Base-by-base conservation (phyloP, 31 red algal species). In the Endocladia muricata region DNA sequence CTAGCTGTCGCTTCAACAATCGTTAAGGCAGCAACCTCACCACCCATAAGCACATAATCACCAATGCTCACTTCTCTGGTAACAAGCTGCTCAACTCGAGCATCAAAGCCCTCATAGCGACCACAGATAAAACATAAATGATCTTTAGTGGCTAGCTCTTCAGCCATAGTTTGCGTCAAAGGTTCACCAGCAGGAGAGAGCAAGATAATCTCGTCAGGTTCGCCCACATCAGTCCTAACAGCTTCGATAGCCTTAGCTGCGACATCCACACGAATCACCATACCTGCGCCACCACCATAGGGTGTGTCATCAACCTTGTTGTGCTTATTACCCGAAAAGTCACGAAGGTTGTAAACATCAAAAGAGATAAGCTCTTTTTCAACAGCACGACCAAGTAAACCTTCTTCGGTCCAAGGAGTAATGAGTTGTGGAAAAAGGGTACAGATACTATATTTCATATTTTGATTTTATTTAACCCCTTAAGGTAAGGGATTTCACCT, bases 261-360 rank as follows among this genome's bases (percentile, higher is more conserved):
- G n/a, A 57, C 57, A 19, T 66, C 74, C 30, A 39, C 30, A 21
- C 36, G 25, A 26, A 77, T 25, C 56, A 77, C 26, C 74, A 77
- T 77, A n/a, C 31, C 74, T 57, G 21, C 23, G 74, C 74, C 74
- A 39, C 74, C 74, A 77, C 74, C 74, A 41, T 26, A 77, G 56
- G 37, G 74, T 19, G n/a, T 23, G 44, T 77, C 74, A 37, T 77
- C 74, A 25, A 39, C 37, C 42, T 77, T 21, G 26, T 39, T 31
- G 66, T 77, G 74, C 58, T 66, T 65, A 38, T 36, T 57, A 21
- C 19, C 42, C 21, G 25, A 22, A 31, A 31, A 77, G 40, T 77
- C 37, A 21, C 74, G 25, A 23, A 77, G 36, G 66, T 77, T n/a
- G n/a, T n/a, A n/a, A n/a, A n/a, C n/a, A n/a, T n/a, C n/a, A n/a